Evolutionary conservation across 108 stramenopile species (phyloP).

Genomic region (Asterionellopsis glacialis): DNA sequence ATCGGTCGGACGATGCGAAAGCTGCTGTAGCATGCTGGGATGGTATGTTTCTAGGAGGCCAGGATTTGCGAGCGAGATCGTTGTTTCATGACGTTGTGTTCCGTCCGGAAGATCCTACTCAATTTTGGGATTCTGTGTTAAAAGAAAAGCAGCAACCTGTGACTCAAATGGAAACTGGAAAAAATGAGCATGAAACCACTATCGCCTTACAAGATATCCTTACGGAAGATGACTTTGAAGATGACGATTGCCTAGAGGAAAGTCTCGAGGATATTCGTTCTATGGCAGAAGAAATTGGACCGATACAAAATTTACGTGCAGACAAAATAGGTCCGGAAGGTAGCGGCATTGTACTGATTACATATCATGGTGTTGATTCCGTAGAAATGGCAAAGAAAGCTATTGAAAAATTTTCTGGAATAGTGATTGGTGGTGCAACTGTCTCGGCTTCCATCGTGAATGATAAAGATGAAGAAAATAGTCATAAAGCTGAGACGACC

Average conservation of each 20-base stretch:
- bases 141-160: background rate
- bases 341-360: conserved; percentile 12
- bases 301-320: conserved; percentile 6
- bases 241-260: conserved; percentile 71
- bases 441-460: conserved; percentile 16
- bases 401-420: conserved; percentile 41
- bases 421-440: conserved; percentile 38
- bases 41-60: conserved; percentile 57
- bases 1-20: conserved; percentile 25
- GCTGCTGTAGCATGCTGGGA: conserved; percentile 66
- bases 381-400: conserved; percentile 25
- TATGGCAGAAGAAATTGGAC: conserved; percentile 29
- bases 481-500: background rate
- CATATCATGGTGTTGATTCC: conserved; percentile 3
- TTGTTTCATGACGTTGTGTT: background rate
- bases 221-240: conserved; percentile 77
- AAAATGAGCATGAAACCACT: background rate
- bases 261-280: conserved; percentile 59
- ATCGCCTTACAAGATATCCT: conserved; percentile 52
- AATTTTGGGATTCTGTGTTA: background rate
- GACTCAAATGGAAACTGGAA: background rate
- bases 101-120: conserved; percentile 3
- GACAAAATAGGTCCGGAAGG: conserved; percentile 1
- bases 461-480: background rate
- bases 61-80: conserved; percentile 9